These are phyloP conservation scores for Hamamelis virginiana DNA, from an alignment of 164 flowering plant species.

Conservation along the genomic window DNA sequence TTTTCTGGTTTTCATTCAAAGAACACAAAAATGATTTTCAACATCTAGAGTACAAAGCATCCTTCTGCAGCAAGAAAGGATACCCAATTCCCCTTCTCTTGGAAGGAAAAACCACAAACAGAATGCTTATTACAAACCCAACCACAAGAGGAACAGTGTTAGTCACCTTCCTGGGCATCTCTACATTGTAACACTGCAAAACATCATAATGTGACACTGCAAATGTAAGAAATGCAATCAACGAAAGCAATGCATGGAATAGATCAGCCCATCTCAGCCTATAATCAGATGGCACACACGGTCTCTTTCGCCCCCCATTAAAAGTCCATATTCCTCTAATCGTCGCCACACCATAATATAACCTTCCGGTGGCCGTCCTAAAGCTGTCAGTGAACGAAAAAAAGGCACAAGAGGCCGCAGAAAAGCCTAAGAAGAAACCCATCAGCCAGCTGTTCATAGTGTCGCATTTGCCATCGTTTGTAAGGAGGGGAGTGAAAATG, in stretches of 20 bases:
- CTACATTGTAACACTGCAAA: conserved; percentile 39
- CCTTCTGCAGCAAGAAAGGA: conserved; percentile 55
- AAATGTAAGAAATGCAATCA: conserved; percentile 49
- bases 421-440: conserved; percentile 36
- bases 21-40: conserved; percentile 1
- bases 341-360: conserved; percentile 62
- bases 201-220: conserved; percentile 44
- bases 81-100: conserved; percentile 63
- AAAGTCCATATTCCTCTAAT: conserved; percentile 53
- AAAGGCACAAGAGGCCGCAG: conserved; percentile 45
- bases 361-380: conserved; percentile 39
- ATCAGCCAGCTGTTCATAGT: conserved; percentile 39
- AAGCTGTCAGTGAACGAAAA: conserved; percentile 62
- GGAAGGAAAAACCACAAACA: conserved; percentile 60
- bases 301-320: conserved; percentile 42
- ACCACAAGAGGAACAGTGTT: conserved; percentile 51
- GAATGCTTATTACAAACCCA: conserved; percentile 48
- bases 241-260: conserved; percentile 44
- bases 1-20: no score
- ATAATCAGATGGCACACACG: conserved; percentile 38
- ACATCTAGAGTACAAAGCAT: conserved; percentile 27
- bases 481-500: conserved; percentile 55
- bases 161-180: conserved; percentile 43
- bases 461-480: conserved; percentile 54
- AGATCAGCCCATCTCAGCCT: conserved; percentile 50